Evolutionary conservation across 257 asterid genomes (phyloP).

Genomic region (Craterostigma plantagineum): DNA sequence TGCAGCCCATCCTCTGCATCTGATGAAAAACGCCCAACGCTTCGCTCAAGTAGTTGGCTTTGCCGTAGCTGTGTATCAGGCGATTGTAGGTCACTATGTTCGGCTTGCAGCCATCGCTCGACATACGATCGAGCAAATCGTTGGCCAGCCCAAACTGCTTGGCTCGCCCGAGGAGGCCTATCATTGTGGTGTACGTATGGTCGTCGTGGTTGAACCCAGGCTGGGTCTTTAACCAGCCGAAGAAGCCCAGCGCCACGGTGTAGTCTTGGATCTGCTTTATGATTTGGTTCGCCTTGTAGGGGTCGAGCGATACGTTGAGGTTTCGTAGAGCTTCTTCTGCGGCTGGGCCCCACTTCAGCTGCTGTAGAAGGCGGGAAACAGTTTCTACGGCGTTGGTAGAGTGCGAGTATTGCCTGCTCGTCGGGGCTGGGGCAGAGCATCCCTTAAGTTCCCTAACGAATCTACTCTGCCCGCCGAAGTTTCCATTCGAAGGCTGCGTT

Average conservation of each 20-base stretch:
- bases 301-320: slow-evolving; percentile 41
- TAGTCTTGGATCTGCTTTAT: slow-evolving; percentile 73
- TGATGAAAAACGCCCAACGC: slow-evolving; percentile 61
- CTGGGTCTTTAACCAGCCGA: slow-evolving; percentile 66
- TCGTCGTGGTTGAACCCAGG: slow-evolving; percentile 88
- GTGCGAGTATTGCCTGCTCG: slow-evolving; percentile 18
- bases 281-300: slow-evolving; percentile 85
- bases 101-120: slow-evolving; percentile 63
- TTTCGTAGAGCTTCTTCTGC: slow-evolving; percentile 56
- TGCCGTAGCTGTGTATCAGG: slow-evolving; percentile 80
- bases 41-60: slow-evolving; percentile 69
- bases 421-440: too few species aligned
- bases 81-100: slow-evolving; percentile 88
- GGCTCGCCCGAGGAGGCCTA: slow-evolving; percentile 86
- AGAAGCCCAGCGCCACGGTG: slow-evolving; percentile 59
- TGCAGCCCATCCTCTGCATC: slow-evolving; percentile 61
- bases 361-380: slow-evolving; percentile 39
- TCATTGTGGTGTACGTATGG: slow-evolving; percentile 91
- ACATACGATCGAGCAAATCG: slow-evolving; percentile 70
- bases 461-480: too few species aligned
- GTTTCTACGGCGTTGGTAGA: slow-evolving; percentile 33
- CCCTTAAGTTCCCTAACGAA: too few species aligned
- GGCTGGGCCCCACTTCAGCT: slow-evolving; percentile 56
- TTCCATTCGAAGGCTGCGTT: too few species aligned
- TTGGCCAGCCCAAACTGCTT: slow-evolving; percentile 54